These are phyloP conservation scores for Setaria viridis DNA, from an alignment of 202 grass and related monocot genomes.

Conservation along the genomic window DNA sequence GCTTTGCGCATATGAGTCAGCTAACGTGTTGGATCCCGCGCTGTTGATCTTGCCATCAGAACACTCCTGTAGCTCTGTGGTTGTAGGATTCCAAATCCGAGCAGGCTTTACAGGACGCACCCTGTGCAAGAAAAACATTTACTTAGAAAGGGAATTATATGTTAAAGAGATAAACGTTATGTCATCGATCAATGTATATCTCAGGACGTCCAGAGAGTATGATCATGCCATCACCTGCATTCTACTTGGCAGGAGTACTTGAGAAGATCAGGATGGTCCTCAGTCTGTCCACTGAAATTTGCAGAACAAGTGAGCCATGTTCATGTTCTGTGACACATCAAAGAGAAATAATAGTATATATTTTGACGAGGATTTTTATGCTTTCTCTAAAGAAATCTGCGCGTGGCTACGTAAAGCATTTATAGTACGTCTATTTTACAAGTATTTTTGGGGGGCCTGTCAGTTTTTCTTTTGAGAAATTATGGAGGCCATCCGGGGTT, in stretches of 20 bases:
- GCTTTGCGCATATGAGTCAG: conserved; percentile 47
- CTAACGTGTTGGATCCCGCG: not conserved
- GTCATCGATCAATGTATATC: not conserved
- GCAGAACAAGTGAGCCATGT: conserved; percentile 34
- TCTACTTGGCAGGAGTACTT: conserved; percentile 89
- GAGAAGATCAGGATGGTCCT: conserved; percentile 78
- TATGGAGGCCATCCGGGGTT: conserved; percentile 1
- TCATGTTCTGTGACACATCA: not conserved
- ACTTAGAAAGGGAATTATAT: conserved; percentile 28
- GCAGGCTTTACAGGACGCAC: conserved; percentile 67
- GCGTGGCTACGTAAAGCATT: conserved; percentile 10
- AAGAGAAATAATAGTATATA: not conserved
- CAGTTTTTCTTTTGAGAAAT: conserved; percentile 40
- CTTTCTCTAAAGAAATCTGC: conserved; percentile 1
- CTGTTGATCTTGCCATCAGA: conserved; percentile 30
- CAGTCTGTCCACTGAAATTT: conserved; percentile 85
- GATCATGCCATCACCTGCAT: conserved; percentile 70
- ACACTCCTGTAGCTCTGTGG: conserved; percentile 24
- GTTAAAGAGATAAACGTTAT: not conserved
- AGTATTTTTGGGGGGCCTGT: not conserved
- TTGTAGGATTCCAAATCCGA: conserved; percentile 63
- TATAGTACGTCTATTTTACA: conserved; percentile 1
- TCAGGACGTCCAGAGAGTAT: not conserved
- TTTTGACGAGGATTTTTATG: conserved; percentile 1
- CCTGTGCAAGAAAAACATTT: conserved; percentile 42